These are phyloP conservation scores for Komagataea norvegica DNA, from an alignment of 1,139 yeast genomes.

Conservation along the genomic window DNA sequence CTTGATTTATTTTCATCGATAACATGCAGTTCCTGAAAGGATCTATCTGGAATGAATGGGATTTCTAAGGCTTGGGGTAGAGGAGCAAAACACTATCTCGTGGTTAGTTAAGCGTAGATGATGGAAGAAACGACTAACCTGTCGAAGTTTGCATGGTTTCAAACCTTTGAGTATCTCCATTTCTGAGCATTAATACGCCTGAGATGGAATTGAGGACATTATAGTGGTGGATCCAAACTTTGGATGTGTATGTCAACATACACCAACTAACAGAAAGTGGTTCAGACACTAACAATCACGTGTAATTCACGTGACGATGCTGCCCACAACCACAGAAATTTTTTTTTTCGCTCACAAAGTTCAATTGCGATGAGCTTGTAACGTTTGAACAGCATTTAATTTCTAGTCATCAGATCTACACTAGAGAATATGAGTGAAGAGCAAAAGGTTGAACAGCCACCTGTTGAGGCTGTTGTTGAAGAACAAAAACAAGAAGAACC, in stretches of 20 bases:
- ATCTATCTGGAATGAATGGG: background rate
- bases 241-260: background rate
- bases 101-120: background rate
- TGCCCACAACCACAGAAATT: background rate
- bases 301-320: slow-evolving; percentile 3
- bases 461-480: slow-evolving; percentile 8
- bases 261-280: background rate
- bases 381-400: background rate
- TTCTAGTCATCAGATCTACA: too few species aligned
- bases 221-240: background rate
- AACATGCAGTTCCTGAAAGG: slow-evolving; percentile 4
- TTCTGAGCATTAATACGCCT: background rate
- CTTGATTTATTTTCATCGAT: slow-evolving; percentile 6
- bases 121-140: slow-evolving; percentile 1
- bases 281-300: background rate
- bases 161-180: slow-evolving; percentile 1
- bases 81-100: slow-evolving; percentile 2
- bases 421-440: slow-evolving; percentile 18
- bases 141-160: background rate
- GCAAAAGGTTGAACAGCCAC: slow-evolving; percentile 9
- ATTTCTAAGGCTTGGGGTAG: background rate
- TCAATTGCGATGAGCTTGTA: slow-evolving; percentile 5
- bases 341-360: slow-evolving; percentile 1
- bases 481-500: slow-evolving; percentile 2
- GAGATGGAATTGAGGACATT: background rate